These are phyloP conservation scores for Hansenula sp. DNA, from an alignment of 1,139 yeast genomes.

Conservation along the genomic window DNA sequence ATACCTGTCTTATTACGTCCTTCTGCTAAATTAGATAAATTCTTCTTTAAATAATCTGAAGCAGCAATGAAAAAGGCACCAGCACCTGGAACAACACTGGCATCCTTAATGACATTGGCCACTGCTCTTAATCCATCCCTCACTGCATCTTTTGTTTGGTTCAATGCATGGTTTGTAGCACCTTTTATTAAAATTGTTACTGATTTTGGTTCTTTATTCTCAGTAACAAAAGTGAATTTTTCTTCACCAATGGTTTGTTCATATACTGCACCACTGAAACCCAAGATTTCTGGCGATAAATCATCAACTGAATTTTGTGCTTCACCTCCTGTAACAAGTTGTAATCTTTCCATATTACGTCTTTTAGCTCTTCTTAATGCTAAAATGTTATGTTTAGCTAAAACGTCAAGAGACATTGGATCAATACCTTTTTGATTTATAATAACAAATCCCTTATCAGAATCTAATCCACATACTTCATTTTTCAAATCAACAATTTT, in stretches of 20 bases:
- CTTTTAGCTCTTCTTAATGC: conserved; percentile 98
- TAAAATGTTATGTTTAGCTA: conserved; percentile 88
- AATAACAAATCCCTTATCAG: conserved; percentile 80
- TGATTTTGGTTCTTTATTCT: conserved; percentile 85
- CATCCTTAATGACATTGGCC: conserved; percentile 83
- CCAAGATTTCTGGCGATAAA: conserved; percentile 76
- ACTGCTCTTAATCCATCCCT: conserved; percentile 97
- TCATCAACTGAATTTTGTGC: conserved; percentile 98
- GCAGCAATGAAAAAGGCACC: conserved; percentile 93
- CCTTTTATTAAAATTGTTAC: conserved; percentile 92
- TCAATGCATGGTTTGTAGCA: conserved; percentile 81
- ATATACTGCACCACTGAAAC: conserved; percentile 86
- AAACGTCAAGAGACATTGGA: conserved; percentile 93
- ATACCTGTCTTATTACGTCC: conserved; percentile 91
- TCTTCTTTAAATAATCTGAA: conserved; percentile 56
- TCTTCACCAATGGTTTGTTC: conserved; percentile 96
- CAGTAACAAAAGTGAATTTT: conserved; percentile 93
- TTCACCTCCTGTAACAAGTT: conserved; percentile 93
- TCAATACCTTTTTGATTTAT: conserved; percentile 99
- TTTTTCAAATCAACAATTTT: conserved; percentile 92
- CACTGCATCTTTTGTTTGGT: conserved; percentile 93
- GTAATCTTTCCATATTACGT: conserved; percentile 98
- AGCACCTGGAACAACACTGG: conserved; percentile 89
- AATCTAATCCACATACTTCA: conserved; percentile 77
- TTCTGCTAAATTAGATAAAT: conserved; percentile 54